Conservation (phyloP, 1,284 basidiomycete genomes). For the Trichosporon sp. region DNA sequence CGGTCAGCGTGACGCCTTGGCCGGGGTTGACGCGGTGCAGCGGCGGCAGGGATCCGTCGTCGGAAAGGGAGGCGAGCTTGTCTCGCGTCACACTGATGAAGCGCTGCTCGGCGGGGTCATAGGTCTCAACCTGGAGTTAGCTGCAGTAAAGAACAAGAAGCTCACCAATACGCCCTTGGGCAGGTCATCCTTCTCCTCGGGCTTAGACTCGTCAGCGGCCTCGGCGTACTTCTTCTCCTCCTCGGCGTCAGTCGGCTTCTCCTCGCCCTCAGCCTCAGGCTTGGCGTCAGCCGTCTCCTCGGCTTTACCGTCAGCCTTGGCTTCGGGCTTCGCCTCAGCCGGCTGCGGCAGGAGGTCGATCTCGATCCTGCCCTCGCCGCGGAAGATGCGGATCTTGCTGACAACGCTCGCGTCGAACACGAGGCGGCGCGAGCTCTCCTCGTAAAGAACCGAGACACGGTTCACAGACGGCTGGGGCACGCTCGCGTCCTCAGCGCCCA, state of each 20-base stretch:
- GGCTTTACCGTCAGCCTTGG: not conserved
- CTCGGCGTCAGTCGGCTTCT: conserved; percentile 16
- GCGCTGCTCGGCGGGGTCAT: conserved; percentile 50
- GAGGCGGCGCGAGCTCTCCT: conserved; percentile 78
- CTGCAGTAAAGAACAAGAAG: conserved; percentile 17
- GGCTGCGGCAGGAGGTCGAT: conserved; percentile 60
- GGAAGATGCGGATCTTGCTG: conserved; percentile 74
- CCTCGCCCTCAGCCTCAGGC: conserved; percentile 12
- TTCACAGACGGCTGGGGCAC: conserved; percentile 45
- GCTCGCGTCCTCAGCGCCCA: conserved; percentile 17
- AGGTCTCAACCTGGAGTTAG: conserved; percentile 49
- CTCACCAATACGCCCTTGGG: conserved; percentile 56
- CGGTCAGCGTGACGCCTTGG: conserved; percentile 50
- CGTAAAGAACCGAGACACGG: conserved; percentile 86
- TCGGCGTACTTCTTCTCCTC: conserved; percentile 2
- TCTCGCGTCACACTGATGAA: conserved; percentile 45
- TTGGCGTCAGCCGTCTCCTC: not conserved
- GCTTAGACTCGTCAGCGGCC: conserved; percentile 19
- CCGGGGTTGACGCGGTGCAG: conserved; percentile 33
- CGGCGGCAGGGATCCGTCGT: conserved; percentile 34
- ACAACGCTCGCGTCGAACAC: conserved; percentile 87
- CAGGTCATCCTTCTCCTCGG: conserved; percentile 31
- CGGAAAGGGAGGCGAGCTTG: conserved; percentile 41
- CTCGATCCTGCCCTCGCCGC: conserved; percentile 82
- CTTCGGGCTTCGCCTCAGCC: not conserved